Base-by-base conservation (phyloP, 2,329 filamentous ascomycete species). In the Coleophoma cylindrospora region DNA sequence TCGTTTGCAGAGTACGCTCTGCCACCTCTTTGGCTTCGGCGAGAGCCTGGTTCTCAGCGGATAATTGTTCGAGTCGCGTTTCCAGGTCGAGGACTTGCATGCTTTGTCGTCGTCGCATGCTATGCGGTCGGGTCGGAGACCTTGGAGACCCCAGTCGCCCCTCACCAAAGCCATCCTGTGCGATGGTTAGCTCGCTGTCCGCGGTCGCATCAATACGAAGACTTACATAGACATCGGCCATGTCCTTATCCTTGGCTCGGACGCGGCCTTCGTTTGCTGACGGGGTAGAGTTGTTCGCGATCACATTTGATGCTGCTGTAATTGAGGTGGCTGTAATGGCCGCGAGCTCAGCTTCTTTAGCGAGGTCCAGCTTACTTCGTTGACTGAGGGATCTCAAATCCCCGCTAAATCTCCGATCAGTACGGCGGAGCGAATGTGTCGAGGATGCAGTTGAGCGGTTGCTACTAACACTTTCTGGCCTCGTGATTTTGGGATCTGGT, bases 31-130 rank as follows among this genome's bases (percentile, higher is more conserved):
- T 86, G 43, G 88, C 86, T 45, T 91, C 86, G 59, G 82, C 77
- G 27, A 99, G 82, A 54, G 83, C 74, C 50, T 86, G 84, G 65
- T 97, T 97, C 67, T 99, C 92, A 19, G 86, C 83, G 38, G 87
- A 75, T 57, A 99, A 77, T 68, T 92, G 86, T 60, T 96, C 90
- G 61, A 99, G 80, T 63, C 81, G 83, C 53, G 81, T 77, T 74
- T 97, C 91, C 65, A 99, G 84, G 63, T 99, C 92, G 54, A 97
- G 84, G 49, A 92, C 84, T 72, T 97, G 92, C 85, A 97, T 92
- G 77, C 92, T 97, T 71, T 96, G 94, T 66, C 92, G 89, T 66
- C 92, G 91, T 62, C 92, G 91, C 81, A 99, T 88, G 75, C 91
- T 96, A 65, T 91, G 90, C 62, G 94, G 91, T 70, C 92, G 85